A percentile compares a stretch with the other conserved stretches of the same genome.
These are phyloP conservation scores for Rhazya stricta DNA, from an alignment of 257 asterid species.

Conservation along the genomic window DNA sequence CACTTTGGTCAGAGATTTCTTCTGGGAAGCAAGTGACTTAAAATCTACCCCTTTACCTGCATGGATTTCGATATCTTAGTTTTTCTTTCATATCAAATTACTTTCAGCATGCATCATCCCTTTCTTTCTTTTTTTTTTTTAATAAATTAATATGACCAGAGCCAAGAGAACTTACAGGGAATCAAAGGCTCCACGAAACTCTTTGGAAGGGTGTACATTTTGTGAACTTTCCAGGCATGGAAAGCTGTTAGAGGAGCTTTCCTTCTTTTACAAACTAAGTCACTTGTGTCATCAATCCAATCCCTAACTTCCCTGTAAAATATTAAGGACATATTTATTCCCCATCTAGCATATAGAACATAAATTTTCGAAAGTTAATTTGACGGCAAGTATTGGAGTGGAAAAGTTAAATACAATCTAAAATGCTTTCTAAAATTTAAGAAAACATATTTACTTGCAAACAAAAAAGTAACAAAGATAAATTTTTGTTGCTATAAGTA, in stretches of 20 bases:
- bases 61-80: conserved; percentile 4
- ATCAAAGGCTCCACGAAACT: conserved; percentile 57
- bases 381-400: background rate
- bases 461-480: background rate
- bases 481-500: background rate
- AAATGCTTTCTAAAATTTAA: background rate
- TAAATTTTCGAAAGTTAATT: background rate
- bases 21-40: conserved; percentile 21
- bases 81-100: background rate
- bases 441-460: too few relatives aligned
- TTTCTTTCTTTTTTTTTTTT: too few relatives aligned
- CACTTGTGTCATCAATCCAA: conserved; percentile 45
- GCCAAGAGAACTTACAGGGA: conserved; percentile 43
- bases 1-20: conserved; percentile 16
- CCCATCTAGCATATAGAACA: conserved; percentile 1
- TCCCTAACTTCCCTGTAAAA: conserved; percentile 41
- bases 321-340: background rate
- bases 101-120: background rate
- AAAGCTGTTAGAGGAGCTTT: conserved; percentile 38
- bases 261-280: conserved; percentile 45
- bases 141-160: too few relatives aligned
- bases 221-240: conserved; percentile 48
- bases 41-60: conserved; percentile 44
- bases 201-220: conserved; percentile 35
- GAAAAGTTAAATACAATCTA: background rate